Evolutionary conservation across 2,329 filamentous ascomycete species (phyloP).

Genomic region (Claviceps purpurea): DNA sequence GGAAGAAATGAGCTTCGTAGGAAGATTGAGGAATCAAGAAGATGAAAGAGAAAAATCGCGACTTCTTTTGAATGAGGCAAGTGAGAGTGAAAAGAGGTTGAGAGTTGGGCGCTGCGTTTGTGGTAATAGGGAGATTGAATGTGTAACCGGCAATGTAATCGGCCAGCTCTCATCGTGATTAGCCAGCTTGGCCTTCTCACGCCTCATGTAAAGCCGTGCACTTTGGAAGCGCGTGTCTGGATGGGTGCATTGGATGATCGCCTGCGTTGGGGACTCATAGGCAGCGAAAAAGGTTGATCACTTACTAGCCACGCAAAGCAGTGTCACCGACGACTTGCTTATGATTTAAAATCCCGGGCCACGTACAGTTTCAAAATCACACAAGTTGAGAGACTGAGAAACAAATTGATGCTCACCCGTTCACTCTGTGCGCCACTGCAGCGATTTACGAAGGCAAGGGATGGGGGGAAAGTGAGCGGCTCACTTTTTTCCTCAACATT

Average conservation of each 20-base stretch:
- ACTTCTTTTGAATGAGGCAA: not conserved
- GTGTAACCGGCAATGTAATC: not conserved
- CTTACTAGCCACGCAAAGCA: constrained; percentile 1
- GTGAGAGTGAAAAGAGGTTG: not conserved
- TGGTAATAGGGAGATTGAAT: not conserved
- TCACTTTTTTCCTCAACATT: not conserved
- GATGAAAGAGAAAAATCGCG: not conserved
- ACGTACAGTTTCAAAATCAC: not conserved
- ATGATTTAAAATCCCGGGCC: not conserved
- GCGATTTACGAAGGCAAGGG: not conserved
- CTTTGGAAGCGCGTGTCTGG: not conserved
- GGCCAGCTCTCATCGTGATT: not conserved
- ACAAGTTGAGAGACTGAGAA: not conserved
- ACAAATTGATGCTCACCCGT: not conserved
- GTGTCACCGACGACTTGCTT: not conserved
- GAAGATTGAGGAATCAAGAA: not conserved
- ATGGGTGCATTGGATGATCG: not conserved
- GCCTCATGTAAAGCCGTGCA: not conserved
- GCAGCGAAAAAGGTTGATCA: not conserved
- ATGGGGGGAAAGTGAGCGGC: not conserved
- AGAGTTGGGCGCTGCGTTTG: not conserved
- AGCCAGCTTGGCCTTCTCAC: not conserved
- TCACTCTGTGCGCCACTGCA: not conserved
- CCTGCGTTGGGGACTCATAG: not conserved
- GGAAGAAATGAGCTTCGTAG: not conserved